Percentiles rank a stretch among this genome's conserved stretches.
Conservation (phyloP, 805 yeast species). For the Soucietia sequanensis region DNA sequence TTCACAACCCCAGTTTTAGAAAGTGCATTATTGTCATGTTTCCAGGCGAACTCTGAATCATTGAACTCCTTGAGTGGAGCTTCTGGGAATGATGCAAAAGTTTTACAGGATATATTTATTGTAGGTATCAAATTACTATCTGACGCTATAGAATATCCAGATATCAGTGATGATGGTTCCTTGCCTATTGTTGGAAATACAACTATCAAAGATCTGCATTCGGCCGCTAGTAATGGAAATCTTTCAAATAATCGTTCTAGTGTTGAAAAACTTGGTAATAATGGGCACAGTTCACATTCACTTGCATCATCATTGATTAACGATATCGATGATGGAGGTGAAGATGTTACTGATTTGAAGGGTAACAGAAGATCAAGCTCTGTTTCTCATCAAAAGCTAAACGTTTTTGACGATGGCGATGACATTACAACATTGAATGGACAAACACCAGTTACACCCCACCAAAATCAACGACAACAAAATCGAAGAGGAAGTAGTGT, state of each 20-base stretch:
- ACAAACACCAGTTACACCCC: conserved; percentile 1
- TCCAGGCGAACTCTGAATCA: conserved; percentile 19
- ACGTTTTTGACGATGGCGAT: conserved; percentile 16
- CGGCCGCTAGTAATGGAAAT: conserved; percentile 1
- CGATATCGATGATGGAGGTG: conserved; percentile 16
- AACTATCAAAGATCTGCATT: not conserved
- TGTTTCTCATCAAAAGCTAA: not conserved
- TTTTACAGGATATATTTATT: conserved; percentile 14
- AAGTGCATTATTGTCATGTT: conserved; percentile 19
- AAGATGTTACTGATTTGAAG: conserved; percentile 18
- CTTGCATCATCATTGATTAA: not conserved
- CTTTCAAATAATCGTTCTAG: no score
- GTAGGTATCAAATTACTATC: conserved; percentile 18
- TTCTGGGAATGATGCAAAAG: conserved; percentile 1
- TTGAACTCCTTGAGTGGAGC: conserved; percentile 1
- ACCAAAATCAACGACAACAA: not conserved
- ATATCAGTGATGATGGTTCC: conserved; percentile 2
- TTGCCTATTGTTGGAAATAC: not conserved
- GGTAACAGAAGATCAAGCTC: no score
- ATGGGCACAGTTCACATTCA: no score
- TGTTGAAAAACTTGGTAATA: no score
- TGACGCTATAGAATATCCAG: conserved; percentile 18
- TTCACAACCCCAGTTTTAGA: conserved; percentile 23
- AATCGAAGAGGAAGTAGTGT: conserved; percentile 2
- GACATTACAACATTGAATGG: conserved; percentile 19